Evolutionary conservation across 352 stramenopile species (phyloP).

Genomic region (Hyphochytrium catenoides): DNA sequence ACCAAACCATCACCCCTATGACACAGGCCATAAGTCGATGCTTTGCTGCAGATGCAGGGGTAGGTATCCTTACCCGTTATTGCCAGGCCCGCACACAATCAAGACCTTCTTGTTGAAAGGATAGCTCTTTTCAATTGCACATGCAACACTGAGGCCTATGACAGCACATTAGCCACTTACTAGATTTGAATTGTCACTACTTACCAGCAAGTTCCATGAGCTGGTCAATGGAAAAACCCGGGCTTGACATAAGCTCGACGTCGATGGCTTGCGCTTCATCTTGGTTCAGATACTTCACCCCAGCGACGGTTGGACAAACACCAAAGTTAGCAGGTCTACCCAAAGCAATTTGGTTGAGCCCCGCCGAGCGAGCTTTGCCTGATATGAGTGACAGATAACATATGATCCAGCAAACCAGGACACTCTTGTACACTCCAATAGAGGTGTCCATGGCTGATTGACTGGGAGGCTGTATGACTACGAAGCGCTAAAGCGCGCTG

Average conservation of each 20-base stretch:
- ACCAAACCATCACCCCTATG: slow-evolving; percentile 87
- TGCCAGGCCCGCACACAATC: slow-evolving; percentile 85
- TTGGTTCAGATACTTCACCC: slow-evolving; percentile 36
- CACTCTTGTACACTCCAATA: too few species aligned
- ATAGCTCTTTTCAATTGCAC: slow-evolving; percentile 53
- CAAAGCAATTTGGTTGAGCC: too few species aligned
- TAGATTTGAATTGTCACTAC: too few species aligned
- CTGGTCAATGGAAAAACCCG: slow-evolving; percentile 81
- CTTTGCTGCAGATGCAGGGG: neutral
- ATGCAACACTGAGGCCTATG: slow-evolving; percentile 79
- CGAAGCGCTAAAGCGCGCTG: too few species aligned
- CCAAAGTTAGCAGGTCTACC: too few species aligned
- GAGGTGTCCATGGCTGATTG: too few species aligned
- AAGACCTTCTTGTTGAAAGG: slow-evolving; percentile 35
- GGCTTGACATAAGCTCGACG: slow-evolving; percentile 61
- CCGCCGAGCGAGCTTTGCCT: too few species aligned
- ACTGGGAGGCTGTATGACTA: too few species aligned
- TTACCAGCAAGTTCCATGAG: slow-evolving; percentile 99
- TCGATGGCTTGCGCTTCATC: slow-evolving; percentile 53
- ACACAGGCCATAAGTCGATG: neutral
- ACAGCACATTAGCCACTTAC: too few species aligned
- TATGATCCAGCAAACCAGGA: too few species aligned
- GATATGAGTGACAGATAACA: too few species aligned
- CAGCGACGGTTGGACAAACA: too few species aligned
- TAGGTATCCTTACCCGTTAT: slow-evolving; percentile 71